phyloP scores from a whole-genome alignment of 306 rosid species.

The Quercus wislizeni region DNA sequence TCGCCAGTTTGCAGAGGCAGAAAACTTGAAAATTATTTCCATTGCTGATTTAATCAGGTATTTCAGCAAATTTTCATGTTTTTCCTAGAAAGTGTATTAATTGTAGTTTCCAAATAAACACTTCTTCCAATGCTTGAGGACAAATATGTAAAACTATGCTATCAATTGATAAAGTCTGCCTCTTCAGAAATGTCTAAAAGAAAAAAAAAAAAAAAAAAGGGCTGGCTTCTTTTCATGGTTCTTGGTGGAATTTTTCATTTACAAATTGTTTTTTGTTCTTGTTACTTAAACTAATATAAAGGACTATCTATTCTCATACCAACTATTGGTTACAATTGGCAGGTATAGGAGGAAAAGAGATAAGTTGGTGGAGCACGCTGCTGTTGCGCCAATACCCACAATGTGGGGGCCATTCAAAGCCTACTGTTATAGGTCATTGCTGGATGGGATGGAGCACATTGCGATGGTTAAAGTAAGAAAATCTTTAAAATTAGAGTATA shows the following conservation, averaged over 20 bases:
- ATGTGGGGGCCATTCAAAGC: slow-evolving; percentile 72
- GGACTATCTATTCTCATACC: not conserved
- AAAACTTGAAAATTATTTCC: slow-evolving; percentile 66
- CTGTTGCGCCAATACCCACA: slow-evolving; percentile 57
- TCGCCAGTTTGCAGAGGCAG: slow-evolving; percentile 42
- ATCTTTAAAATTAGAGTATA: not conserved
- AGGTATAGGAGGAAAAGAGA: slow-evolving; percentile 74
- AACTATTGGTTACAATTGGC: slow-evolving; percentile 20
- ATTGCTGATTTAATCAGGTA: slow-evolving; percentile 77
- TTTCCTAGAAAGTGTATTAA: not conserved
- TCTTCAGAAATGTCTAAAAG: not conserved
- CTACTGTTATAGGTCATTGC: slow-evolving; percentile 53
- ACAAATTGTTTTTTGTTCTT: not conserved
- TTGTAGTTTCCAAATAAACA: not conserved
- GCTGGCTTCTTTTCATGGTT: not conserved
- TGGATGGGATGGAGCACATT: slow-evolving; percentile 75
- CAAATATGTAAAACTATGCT: not conserved
- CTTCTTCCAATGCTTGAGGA: not conserved
- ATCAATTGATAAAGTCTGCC: not conserved
- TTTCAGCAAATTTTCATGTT: not conserved
- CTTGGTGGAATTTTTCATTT: not conserved
- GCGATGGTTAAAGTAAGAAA: slow-evolving; percentile 75
- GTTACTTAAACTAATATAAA: not conserved
- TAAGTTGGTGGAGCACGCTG: slow-evolving; percentile 46
- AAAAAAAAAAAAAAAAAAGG: not conserved